These are phyloP conservation scores for Parathielavia hyrcaniae DNA, from an alignment of 495 filamentous ascomycete genomes.

Conservation along the genomic window DNA sequence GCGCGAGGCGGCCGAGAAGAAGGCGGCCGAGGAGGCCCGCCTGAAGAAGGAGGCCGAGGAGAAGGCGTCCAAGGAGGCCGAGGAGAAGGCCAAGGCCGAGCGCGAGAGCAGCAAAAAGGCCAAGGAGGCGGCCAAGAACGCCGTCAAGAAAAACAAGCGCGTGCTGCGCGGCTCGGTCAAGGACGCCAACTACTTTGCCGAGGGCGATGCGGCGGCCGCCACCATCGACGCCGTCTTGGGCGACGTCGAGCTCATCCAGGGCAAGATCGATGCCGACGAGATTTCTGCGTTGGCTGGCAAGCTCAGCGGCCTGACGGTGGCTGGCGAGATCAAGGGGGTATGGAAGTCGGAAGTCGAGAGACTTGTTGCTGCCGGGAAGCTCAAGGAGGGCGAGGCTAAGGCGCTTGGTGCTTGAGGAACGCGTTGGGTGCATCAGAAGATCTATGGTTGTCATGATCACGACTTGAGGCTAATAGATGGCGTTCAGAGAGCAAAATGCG, in stretches of 20 bases:
- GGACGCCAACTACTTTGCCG: conserved; percentile 88
- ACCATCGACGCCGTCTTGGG: conserved; percentile 75
- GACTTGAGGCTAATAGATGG: conserved; percentile 11
- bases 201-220: conserved; percentile 57
- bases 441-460: conserved; percentile 2
- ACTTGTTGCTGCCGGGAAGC: conserved; percentile 69
- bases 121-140: conserved; percentile 96
- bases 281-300: conserved; percentile 70
- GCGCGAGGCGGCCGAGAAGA: conserved; percentile 84
- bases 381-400: conserved; percentile 68
- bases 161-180: conserved; percentile 86
- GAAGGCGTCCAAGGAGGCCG: conserved; percentile 87
- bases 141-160: conserved; percentile 99
- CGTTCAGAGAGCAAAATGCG: background rate
- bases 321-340: conserved; percentile 60
- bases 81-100: conserved; percentile 86
- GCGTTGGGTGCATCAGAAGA: conserved; percentile 4
- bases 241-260: conserved; percentile 83
- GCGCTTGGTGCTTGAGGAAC: conserved; percentile 25
- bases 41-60: conserved; percentile 77
- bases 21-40: conserved; percentile 69
- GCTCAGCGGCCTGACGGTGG: conserved; percentile 66
- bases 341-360: conserved; percentile 65
- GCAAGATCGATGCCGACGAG: conserved; percentile 85
- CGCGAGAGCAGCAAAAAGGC: conserved; percentile 93